These are phyloP conservation scores for Neohortaea acidophila DNA, from an alignment of 495 filamentous ascomycete genomes.

Conservation along the genomic window DNA sequence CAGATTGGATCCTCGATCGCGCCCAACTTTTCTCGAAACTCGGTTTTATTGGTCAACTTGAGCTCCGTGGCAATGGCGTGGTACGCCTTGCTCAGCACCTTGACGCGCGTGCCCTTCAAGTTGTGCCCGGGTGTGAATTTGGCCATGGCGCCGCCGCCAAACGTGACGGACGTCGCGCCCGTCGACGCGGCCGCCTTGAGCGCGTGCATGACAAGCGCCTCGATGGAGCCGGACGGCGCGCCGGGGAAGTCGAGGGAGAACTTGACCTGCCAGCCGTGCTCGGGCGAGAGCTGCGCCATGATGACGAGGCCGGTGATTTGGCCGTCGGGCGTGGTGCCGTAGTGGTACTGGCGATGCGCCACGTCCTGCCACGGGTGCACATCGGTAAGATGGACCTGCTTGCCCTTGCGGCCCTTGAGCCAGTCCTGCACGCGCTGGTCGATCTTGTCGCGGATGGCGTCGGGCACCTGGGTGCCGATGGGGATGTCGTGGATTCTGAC, in stretches of 20 bases:
- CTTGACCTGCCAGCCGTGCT: conserved; percentile 76
- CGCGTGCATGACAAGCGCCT: conserved; percentile 61
- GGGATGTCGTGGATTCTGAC: conserved; percentile 54
- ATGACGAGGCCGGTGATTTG: conserved; percentile 57
- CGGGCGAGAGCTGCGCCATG: conserved; percentile 55
- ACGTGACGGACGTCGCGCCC: conserved; percentile 55
- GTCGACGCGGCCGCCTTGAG: conserved; percentile 49
- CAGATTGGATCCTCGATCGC: conserved; percentile 61
- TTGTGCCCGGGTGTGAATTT: conserved; percentile 59
- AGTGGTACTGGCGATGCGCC: conserved; percentile 67
- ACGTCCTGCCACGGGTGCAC: conserved; percentile 68
- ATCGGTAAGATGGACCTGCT: conserved; percentile 71
- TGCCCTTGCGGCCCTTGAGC: conserved; percentile 62
- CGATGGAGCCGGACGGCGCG: conserved; percentile 63
- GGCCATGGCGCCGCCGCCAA: conserved; percentile 58
- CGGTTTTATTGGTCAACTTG: conserved; percentile 64
- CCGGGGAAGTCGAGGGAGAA: conserved; percentile 74
- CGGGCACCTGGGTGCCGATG: conserved; percentile 42
- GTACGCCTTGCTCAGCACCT: conserved; percentile 61
- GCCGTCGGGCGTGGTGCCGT: conserved; percentile 50
- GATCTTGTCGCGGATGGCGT: conserved; percentile 47
- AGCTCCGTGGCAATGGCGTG: conserved; percentile 61
- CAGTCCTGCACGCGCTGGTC: conserved; percentile 62
- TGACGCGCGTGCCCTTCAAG: conserved; percentile 54
- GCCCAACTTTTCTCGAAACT: conserved; percentile 76